Conservation (phyloP, 164 flowering plant genomes). For the Magnolia kwangsiensis region DNA sequence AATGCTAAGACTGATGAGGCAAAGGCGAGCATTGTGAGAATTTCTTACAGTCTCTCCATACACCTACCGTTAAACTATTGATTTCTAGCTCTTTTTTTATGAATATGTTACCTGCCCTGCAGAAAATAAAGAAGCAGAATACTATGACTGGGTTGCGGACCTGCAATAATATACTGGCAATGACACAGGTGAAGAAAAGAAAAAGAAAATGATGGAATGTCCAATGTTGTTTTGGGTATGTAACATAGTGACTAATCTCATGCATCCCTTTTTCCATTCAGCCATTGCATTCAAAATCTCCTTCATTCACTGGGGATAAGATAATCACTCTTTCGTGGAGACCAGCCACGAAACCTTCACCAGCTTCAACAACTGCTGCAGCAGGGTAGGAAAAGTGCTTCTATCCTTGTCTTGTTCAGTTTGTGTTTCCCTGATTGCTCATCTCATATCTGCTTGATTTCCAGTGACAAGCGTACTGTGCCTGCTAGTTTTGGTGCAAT, state of each 20-base stretch:
- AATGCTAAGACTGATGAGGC: conserved; percentile 83
- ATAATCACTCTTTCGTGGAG: conserved; percentile 91
- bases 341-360: conserved; percentile 52
- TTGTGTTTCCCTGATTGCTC: not conserved
- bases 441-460: conserved; percentile 7
- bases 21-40: conserved; percentile 66
- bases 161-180: conserved; percentile 86
- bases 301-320: conserved; percentile 84
- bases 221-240: too few species aligned
- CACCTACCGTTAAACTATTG: not conserved
- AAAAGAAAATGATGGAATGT: too few species aligned
- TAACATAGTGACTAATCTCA: not conserved
- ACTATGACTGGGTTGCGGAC: conserved; percentile 76
- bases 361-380: conserved; percentile 33
- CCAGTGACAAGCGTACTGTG: conserved; percentile 65
- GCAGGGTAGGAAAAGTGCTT: conserved; percentile 42
- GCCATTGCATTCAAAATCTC: not conserved
- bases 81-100: conserved; percentile 9
- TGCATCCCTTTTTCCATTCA: not conserved
- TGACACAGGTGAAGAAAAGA: conserved; percentile 67
- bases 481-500: conserved; percentile 36
- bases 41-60: not conserved
- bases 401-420: not conserved
- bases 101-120: conserved; percentile 17
- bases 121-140: conserved; percentile 78